These are phyloP conservation scores for Penicillium antarcticum DNA, from an alignment of 495 filamentous ascomycete genomes.

Conservation along the genomic window DNA sequence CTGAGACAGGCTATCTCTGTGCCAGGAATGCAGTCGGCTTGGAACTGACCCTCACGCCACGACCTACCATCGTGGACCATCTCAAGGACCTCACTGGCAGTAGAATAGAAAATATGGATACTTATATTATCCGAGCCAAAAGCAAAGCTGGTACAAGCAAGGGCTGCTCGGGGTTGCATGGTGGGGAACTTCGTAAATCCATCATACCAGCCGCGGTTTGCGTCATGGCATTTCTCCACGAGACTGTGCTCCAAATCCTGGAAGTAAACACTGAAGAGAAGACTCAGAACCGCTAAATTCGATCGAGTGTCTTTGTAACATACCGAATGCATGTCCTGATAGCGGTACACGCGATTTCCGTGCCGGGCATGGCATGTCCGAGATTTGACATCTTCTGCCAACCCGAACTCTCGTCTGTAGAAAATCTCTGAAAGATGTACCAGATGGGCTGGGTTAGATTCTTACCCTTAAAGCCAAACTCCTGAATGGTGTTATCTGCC, in stretches of 20 bases:
- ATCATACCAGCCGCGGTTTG: conserved; percentile 15
- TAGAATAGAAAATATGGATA: conserved; percentile 10
- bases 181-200: conserved; percentile 1
- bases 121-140: not conserved
- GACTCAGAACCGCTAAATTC: not conserved
- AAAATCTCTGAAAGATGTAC: not conserved
- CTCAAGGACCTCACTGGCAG: not conserved
- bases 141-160: conserved; percentile 14
- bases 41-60: conserved; percentile 5
- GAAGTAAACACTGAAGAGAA: conserved; percentile 8
- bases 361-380: conserved; percentile 10
- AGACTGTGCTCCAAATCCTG: conserved; percentile 1
- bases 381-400: conserved; percentile 16
- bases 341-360: conserved; percentile 8
- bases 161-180: not conserved
- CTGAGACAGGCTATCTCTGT: conserved; percentile 9
- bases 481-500: conserved; percentile 16
- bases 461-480: conserved; percentile 10
- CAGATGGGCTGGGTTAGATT: not conserved
- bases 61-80: conserved; percentile 6
- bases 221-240: conserved; percentile 11
- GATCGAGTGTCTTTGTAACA: not conserved
- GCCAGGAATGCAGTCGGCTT: conserved; percentile 8
- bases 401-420: conserved; percentile 2
- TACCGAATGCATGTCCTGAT: conserved; percentile 5